A percentile compares a stretch with the other conserved stretches of the same genome.
phyloP scores from a whole-genome alignment of 805 yeast genomes.

The Ogataea dorogensis region DNA sequence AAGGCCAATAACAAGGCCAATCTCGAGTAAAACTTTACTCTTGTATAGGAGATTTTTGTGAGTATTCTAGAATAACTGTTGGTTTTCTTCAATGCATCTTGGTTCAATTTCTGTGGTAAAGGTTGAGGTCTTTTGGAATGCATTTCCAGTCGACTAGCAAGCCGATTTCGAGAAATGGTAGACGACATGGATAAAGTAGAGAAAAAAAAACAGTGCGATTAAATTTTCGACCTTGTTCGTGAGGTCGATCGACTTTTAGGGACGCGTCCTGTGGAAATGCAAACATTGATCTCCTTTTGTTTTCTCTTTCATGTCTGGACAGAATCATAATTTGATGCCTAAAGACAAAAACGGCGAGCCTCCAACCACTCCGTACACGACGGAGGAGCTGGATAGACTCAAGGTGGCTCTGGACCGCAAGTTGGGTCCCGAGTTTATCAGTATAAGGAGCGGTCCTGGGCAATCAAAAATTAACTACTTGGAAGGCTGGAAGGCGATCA shows the following conservation, averaged over 20 bases:
- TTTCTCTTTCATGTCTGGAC: conserved; percentile 8
- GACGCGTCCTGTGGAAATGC: conserved; percentile 11
- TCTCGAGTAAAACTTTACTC: conserved; percentile 32
- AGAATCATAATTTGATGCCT: conserved; percentile 16
- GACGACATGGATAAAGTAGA: conserved; percentile 10
- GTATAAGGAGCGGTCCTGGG: conserved; percentile 74
- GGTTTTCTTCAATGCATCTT: conserved; percentile 15
- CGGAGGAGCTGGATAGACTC: conserved; percentile 29
- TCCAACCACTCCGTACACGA: conserved; percentile 16
- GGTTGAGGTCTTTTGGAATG: conserved; percentile 1
- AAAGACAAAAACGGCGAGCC: conserved; percentile 6
- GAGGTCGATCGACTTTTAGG: conserved; percentile 9
- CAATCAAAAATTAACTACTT: conserved; percentile 66
- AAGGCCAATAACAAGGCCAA: conserved; percentile 26
- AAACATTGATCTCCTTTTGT: conserved; percentile 11
- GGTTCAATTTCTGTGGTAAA: conserved; percentile 1
- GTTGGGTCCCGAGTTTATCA: conserved; percentile 76
- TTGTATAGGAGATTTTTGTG: conserved; percentile 23
- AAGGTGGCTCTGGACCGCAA: conserved; percentile 35
- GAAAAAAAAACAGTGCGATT: conserved; percentile 2
- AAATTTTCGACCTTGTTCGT: conserved; percentile 1
- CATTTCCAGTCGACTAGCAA: conserved; percentile 1
- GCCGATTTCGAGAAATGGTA: conserved; percentile 5
- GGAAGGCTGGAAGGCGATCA: conserved; percentile 83
- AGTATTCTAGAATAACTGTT: conserved; percentile 25